Evolutionary conservation across 208 protist species (phyloP), one percentile per base, ranked within the genome.

Genomic region (Trypanosoma lewisi): DNA sequence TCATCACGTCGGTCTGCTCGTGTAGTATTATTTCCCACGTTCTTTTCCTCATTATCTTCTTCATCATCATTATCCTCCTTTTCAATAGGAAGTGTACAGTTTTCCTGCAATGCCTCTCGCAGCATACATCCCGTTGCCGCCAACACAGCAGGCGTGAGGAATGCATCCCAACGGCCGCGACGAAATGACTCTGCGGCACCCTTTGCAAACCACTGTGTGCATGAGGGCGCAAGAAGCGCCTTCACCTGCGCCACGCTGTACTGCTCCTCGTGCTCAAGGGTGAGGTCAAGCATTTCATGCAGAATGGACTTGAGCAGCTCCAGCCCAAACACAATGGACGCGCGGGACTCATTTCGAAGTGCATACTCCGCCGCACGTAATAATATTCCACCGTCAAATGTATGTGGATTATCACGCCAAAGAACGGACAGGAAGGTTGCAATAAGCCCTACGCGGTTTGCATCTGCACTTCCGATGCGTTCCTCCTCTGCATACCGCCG

Each of bases 161-260:
- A 36, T 11, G 47, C 39, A 28, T 71, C 54, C 76, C 87, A 94
- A n/a, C 67, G 73, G 1, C 62, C 68, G 17, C 75, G 45, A 19
- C 87, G 78, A 49, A 91, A 94, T 0, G 87, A 91, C 57, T 85
- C 80, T 33, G 78, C 76, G n/a, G 75, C 57, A 4, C 87, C 87
- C 14, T 78, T 70, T 25, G 70, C 82, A 54, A 87, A 87, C 47
- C 81, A 74, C 11, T 80, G 77, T 28, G 82, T 88, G 9, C 70
- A 63, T 9, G 67, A 39, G 2, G 82, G 62, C 1, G 71, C 45
- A 12, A 77, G 45, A 2, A 88, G 71, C 14, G 80, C 82, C 66
- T 70, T 39, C 16, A 77, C 48, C 63, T 94, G 87, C 23, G 71
- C 68, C 16, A 61, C 61, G 56, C 53, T 86, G 53, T 80, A 88